These are phyloP conservation scores for Mortierella sp. DNA, from an alignment of 371 early-diverging fungal species.

Conservation along the genomic window DNA sequence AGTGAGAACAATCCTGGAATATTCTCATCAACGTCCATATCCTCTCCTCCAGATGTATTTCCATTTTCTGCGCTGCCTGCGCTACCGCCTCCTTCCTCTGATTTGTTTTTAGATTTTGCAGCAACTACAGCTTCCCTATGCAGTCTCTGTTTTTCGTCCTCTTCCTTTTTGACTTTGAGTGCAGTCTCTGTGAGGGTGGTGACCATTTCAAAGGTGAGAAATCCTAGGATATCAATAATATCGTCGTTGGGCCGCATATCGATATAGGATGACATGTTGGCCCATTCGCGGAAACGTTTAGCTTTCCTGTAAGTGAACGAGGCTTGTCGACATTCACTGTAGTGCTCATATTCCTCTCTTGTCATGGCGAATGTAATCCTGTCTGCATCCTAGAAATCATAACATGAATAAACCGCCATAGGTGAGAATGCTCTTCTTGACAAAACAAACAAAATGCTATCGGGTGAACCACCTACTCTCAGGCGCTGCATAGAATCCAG, in stretches of 20 bases:
- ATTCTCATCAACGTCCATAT: slow-evolving; percentile 54
- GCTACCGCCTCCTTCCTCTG: slow-evolving; percentile 13
- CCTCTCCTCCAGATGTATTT: slow-evolving; percentile 13
- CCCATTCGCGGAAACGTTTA: slow-evolving; percentile 97
- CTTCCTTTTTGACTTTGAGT: slow-evolving; percentile 80
- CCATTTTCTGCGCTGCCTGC: not conserved
- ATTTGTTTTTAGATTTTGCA: slow-evolving; percentile 37
- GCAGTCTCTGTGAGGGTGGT: slow-evolving; percentile 90
- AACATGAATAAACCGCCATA: not conserved
- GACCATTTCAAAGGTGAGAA: slow-evolving; percentile 98
- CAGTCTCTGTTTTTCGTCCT: slow-evolving; percentile 58
- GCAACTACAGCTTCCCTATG: slow-evolving; percentile 48
- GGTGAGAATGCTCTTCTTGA: not conserved
- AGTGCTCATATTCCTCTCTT: slow-evolving; percentile 98
- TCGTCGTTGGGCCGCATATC: slow-evolving; percentile 95
- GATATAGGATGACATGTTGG: slow-evolving; percentile 85
- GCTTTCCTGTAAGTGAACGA: slow-evolving; percentile 96
- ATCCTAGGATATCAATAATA: slow-evolving; percentile 97
- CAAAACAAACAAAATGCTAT: not conserved
- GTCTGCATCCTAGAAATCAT: slow-evolving; percentile 76
- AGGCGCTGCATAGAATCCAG: slow-evolving; percentile 86
- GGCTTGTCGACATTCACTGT: slow-evolving; percentile 98
- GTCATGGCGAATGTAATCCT: slow-evolving; percentile 96
- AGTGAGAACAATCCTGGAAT: slow-evolving; percentile 78
- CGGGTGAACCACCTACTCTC: slow-evolving; percentile 39